Base-by-base conservation (phyloP, 768 basidiomycete genomes). In the Mycena chlorophos region DNA sequence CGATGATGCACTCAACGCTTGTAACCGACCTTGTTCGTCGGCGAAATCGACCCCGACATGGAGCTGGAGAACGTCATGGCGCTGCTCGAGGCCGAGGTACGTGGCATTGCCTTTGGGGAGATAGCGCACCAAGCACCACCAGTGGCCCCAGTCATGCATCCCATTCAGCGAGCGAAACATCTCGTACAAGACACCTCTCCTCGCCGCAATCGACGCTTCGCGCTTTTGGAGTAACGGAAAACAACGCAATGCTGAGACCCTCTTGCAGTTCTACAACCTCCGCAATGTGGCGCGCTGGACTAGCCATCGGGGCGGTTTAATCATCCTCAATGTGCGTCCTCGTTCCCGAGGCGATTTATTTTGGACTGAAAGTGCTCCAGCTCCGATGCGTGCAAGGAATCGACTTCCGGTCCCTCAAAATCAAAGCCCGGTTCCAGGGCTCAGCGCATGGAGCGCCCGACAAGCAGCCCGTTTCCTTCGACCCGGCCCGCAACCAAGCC, bases 11-110 rank as follows among this genome's bases (percentile, higher is more conserved):
- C 63, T 70, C 91, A 52, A 90, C 88, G 1, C 88, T 91, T 66
- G 71, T 84, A 42, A 88, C 76, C 48, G 89, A 91, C 60, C 58
- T 80, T 19, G 89, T 89, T 81, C 62, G 65, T 72, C 34, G 73
- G 96, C 49, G 95, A 98, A 66, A 91, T 97, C 62, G 92, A 94
- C 73, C 82, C 91, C 1, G 80, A 79, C 51, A 94, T 98, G 89
- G 86, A 91, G 69, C 82, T 98, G 26, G 90, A 92, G 75, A 89
- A 95, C 69, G 86, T 98, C 31, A 88, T 89, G 82, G 96, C 92
- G 13, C 76, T 98, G 51, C 79, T 97, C 19, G 94, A 96, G 71
- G 95, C 88, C 0, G 95, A 98, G 84, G 96, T 94, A 68, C 69
- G 86, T 68, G n/a, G 19, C 19, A 47, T 3, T 8, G 31, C 34